phyloP scores from a whole-genome alignment of 768 basidiomycete genomes.

The Psilocybe sp. region DNA sequence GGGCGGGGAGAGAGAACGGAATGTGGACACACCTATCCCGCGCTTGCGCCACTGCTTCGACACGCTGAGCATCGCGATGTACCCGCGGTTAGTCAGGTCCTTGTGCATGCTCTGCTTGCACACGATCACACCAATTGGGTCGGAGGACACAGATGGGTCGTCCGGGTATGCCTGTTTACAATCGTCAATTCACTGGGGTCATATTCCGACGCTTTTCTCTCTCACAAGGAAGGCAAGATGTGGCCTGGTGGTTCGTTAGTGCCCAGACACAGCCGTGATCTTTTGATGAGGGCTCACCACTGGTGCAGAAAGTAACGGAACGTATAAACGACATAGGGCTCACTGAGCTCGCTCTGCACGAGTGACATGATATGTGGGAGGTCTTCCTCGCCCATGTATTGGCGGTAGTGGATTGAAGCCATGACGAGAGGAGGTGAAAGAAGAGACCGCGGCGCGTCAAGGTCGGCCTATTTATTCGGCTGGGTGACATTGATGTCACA shows the following conservation, averaged over 20 bases:
- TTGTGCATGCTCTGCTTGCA: constrained; percentile 95
- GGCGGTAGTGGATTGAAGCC: constrained; percentile 57
- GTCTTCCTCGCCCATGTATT: constrained; percentile 75
- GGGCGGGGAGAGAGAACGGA: constrained; percentile 34
- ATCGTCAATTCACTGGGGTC: background rate
- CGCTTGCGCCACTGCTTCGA: constrained; percentile 80
- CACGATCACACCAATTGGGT: constrained; percentile 88
- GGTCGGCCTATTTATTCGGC: background rate
- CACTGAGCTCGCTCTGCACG: constrained; percentile 88
- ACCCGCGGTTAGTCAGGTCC: constrained; percentile 77
- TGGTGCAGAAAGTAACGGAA: constrained; percentile 96
- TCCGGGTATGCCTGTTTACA: background rate
- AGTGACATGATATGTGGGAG: constrained; percentile 82
- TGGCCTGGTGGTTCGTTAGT: constrained; percentile 55
- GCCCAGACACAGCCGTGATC: constrained; percentile 17
- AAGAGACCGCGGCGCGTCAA: constrained; percentile 5
- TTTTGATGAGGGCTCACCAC: constrained; percentile 64
- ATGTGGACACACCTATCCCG: constrained; percentile 76
- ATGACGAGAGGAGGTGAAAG: constrained; percentile 19
- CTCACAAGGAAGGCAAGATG: constrained; percentile 77
- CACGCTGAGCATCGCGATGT: constrained; percentile 98
- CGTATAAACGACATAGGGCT: constrained; percentile 95
- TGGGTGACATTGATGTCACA: too few relatives aligned
- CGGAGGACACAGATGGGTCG: constrained; percentile 17
- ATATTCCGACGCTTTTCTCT: background rate